Base-by-base conservation (phyloP, 495 filamentous ascomycete genomes). In the Amphirosellinia nigrospora region DNA sequence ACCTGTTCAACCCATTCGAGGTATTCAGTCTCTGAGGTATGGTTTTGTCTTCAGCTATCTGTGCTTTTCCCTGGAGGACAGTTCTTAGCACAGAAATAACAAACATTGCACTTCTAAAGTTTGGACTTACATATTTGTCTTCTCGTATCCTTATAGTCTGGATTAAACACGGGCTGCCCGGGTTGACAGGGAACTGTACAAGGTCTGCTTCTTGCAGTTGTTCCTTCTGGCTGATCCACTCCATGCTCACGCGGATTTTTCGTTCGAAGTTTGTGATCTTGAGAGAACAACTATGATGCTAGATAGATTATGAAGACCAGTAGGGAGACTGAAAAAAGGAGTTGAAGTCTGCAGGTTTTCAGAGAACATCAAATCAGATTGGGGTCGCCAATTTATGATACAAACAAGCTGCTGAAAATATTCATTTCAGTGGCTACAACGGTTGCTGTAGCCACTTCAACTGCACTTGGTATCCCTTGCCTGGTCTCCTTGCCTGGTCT, bases 221-320 rank as follows among this genome's bases (percentile, higher is more conserved):
- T 30, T 62, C 45, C 11, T 28, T 45, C 26, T 30, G 36, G n/a
- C 59, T 45, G 19, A 62, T 62, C 59, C 59, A 62, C 9, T 62
- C 59, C 59, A 62, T 62, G 1, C 34, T 62, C 45, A 4, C 2
- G 9, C 30, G 36, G 10, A n/a, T 62, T 10, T 7, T 19, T 7
- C 34, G 56, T 23, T 23, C 39, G 10, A 21, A 23, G n/a, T 10
- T 4, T 60, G 6, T 21, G 34, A 60, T 60, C 19, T 21, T 21
- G 56, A 60, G 34, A 60, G 16, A 4, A 7, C n/a, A 21, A 34
- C 10, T 36, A 26, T 1, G 56, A 39, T 15, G 34, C 34, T 21
- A 26, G 13, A n/a, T n/a, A 23, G 16, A 60, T 60, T 23, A 13
- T 13, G n/a, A 34, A n/a, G n/a, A 15, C 28, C 19, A 56, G 53